Evolutionary conservation across 352 stramenopile genomes (phyloP).

Genomic region (Phytophthora pisi): DNA sequence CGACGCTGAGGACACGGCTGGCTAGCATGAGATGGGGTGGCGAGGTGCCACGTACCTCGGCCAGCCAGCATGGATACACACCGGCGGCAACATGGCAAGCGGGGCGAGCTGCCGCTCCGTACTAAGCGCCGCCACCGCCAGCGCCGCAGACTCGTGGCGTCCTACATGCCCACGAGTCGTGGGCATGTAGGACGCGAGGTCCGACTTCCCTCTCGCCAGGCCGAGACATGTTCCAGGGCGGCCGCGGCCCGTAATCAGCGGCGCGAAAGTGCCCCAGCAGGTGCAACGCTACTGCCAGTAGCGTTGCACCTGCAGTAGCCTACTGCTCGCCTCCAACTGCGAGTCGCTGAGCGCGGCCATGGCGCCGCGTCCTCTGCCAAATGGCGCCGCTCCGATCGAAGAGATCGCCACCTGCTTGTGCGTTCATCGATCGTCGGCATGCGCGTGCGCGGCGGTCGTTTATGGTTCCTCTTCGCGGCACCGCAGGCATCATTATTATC

Average conservation of each 20-base stretch:
- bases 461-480: neutral
- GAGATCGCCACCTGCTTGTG: conserved; percentile 1
- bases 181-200: neutral
- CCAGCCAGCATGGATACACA: neutral
- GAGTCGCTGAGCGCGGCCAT: neutral
- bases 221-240: conserved; percentile 6
- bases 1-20: conserved; percentile 13
- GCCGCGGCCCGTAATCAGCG: conserved; percentile 13
- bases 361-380: neutral
- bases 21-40: conserved; percentile 15
- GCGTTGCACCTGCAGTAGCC: too few relatives aligned
- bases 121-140: too few relatives aligned
- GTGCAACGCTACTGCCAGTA: neutral
- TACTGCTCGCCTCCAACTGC: neutral
- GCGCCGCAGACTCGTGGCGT: neutral
- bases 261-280: neutral
- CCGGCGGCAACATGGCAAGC: neutral
- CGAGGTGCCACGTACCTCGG: neutral
- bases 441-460: neutral
- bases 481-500: neutral
- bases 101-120: neutral
- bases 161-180: too few relatives aligned
- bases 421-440: neutral
- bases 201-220: neutral
- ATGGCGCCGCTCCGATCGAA: neutral